phyloP scores from a whole-genome alignment of 1,139 yeast genomes.

The Hansenula lynferdii region DNA sequence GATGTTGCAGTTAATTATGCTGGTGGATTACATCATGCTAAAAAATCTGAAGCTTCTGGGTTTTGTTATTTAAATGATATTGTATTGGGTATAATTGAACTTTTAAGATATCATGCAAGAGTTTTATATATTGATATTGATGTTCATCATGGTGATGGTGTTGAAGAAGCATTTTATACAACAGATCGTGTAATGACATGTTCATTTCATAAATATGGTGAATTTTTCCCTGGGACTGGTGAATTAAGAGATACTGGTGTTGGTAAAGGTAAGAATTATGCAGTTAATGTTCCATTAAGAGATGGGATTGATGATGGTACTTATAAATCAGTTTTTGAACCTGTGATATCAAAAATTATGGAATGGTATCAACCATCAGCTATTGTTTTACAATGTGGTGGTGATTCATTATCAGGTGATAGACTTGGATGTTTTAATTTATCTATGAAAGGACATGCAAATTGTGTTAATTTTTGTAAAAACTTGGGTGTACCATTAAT shows the following conservation, averaged over 20 bases:
- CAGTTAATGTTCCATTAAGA: constrained; percentile 84
- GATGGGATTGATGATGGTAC: constrained; percentile 93
- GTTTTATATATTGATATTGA: constrained; percentile 96
- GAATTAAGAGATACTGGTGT: constrained; percentile 85
- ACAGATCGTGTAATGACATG: constrained; percentile 98
- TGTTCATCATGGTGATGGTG: constrained; percentile 98
- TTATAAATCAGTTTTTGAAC: constrained; percentile 83
- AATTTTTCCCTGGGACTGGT: constrained; percentile 96
- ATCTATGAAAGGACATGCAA: constrained; percentile 92
- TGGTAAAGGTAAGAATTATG: constrained; percentile 82
- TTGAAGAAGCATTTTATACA: constrained; percentile 94
- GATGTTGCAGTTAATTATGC: constrained; percentile 97
- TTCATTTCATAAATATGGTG: constrained; percentile 95
- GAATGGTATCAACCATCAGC: constrained; percentile 95
- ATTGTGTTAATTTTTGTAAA: constrained; percentile 87
- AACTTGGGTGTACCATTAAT: constrained; percentile 84
- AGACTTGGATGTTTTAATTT: constrained; percentile 89
- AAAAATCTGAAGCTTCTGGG: constrained; percentile 93
- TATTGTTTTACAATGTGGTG: constrained; percentile 88
- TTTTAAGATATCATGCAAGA: constrained; percentile 86
- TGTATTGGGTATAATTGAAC: constrained; percentile 85
- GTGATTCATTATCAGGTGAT: constrained; percentile 90
- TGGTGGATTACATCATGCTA: constrained; percentile 97
- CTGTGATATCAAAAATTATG: constrained; percentile 73
- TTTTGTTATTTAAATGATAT: constrained; percentile 91